Conservation (phyloP, 192 early-diverging fungal genomes). For the Coemansia sp. region DNA sequence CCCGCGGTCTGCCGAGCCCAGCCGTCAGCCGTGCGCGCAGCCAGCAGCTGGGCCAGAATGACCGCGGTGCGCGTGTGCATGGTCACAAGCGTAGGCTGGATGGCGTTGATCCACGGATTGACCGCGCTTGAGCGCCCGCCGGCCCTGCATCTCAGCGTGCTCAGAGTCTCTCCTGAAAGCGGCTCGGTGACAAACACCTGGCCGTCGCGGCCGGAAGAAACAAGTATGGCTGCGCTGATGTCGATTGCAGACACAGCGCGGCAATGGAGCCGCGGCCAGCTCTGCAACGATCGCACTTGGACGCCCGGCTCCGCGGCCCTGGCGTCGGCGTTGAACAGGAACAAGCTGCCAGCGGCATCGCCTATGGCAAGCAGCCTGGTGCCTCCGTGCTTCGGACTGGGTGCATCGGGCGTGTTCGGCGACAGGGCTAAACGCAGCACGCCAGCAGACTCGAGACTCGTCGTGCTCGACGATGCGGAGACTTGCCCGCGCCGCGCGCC, state of each 20-base stretch:
- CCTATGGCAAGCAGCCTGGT: slow-evolving; percentile 33
- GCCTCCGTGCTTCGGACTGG: background rate
- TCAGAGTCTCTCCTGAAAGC: slow-evolving; percentile 15
- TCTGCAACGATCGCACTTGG: slow-evolving; percentile 4
- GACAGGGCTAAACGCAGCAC: slow-evolving; percentile 9
- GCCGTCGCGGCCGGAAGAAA: slow-evolving; percentile 36
- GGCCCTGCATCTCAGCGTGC: slow-evolving; percentile 16
- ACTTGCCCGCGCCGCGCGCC: background rate
- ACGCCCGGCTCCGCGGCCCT: background rate
- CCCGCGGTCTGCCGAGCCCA: background rate
- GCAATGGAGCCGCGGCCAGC: slow-evolving; percentile 27
- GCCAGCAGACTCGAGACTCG: background rate
- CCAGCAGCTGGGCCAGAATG: slow-evolving; percentile 17
- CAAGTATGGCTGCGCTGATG: slow-evolving; percentile 21
- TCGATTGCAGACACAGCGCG: slow-evolving; percentile 27
- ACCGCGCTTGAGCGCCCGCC: slow-evolving; percentile 15
- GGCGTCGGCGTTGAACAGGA: slow-evolving; percentile 26
- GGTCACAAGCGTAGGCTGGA: slow-evolving; percentile 17
- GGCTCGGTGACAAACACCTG: slow-evolving; percentile 23
- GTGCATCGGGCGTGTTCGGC: background rate
- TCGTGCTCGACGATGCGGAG: background rate
- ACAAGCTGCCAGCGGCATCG: slow-evolving; percentile 29
- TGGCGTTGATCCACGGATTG: background rate
- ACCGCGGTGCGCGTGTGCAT: slow-evolving; percentile 10
- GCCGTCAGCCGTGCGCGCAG: slow-evolving; percentile 13